Percentiles rank a stretch among this genome's conserved stretches.
These are phyloP conservation scores for Bathelium albidoporum DNA, from an alignment of 495 filamentous ascomycete species.

Conservation along the genomic window DNA sequence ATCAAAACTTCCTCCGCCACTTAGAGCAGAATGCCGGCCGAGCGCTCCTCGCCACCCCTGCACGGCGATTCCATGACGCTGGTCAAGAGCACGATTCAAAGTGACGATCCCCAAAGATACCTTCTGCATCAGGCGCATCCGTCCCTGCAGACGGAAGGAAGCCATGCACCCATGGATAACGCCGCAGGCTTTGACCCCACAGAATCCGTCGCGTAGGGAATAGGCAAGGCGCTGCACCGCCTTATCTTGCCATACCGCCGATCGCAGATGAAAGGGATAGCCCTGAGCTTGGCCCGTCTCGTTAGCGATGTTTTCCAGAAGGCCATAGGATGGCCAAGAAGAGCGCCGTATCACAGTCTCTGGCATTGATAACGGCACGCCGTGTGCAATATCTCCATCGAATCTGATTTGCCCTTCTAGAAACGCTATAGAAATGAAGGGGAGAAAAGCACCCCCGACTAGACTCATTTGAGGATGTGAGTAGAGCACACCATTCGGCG, in stretches of 20 bases:
- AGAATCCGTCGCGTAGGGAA: not conserved
- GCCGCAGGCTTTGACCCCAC: slow-evolving; percentile 3
- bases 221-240: not conserved
- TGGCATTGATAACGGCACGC: not conserved
- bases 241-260: slow-evolving; percentile 2
- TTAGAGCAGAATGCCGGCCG: slow-evolving; percentile 1
- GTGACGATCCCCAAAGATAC: slow-evolving; percentile 1
- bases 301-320: not conserved
- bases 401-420: not conserved
- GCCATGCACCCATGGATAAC: not conserved
- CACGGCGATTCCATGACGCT: not conserved
- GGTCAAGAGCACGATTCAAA: not conserved
- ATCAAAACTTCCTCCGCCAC: slow-evolving; percentile 3
- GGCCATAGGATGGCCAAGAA: not conserved
- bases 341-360: not conserved
- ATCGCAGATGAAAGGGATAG: slow-evolving; percentile 2
- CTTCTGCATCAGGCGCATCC: slow-evolving; percentile 1
- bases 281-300: not conserved
- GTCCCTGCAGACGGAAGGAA: slow-evolving; percentile 3
- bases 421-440: not conserved
- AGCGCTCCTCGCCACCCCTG: not conserved
- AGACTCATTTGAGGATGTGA: not conserved
- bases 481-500: not conserved
- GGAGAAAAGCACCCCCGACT: not conserved
- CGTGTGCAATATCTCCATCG: not conserved